Conservation (phyloP, 1,284 basidiomycete species). For the Ganoderma meredithae region DNA sequence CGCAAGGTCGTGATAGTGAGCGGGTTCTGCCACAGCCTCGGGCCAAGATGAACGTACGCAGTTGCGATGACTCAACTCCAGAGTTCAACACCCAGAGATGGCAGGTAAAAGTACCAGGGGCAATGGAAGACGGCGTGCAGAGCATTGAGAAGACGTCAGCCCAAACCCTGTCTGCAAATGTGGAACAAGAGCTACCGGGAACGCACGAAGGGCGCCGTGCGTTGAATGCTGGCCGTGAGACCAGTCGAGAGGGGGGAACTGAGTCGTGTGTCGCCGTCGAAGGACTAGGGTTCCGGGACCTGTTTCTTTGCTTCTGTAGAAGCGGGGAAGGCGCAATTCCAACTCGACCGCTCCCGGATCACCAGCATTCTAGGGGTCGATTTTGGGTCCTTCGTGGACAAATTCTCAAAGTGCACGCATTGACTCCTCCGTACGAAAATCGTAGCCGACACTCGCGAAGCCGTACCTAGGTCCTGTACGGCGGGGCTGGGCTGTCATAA, state of each 20-base stretch:
- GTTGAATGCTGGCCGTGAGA: constrained; percentile 17
- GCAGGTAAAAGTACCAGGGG: constrained; percentile 1
- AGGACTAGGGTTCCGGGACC: constrained; percentile 24
- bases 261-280: constrained; percentile 17
- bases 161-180: constrained; percentile 12
- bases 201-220: constrained; percentile 13
- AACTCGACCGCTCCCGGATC: constrained; percentile 24
- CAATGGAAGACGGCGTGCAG: constrained; percentile 2
- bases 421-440: neutral
- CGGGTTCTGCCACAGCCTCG: neutral
- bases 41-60: neutral
- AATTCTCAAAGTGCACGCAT: neutral
- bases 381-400: neutral
- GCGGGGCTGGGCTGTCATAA: neutral
- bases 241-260: neutral
- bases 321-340: constrained; percentile 17
- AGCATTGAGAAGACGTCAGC: constrained; percentile 11
- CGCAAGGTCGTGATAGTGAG: constrained; percentile 1
- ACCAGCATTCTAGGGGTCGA: constrained; percentile 27
- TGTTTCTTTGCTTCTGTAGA: constrained; percentile 8
- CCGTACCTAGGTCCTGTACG: neutral
- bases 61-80: neutral
- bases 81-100: neutral
- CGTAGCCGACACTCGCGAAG: neutral
- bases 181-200: constrained; percentile 16